A percentile compares a stretch with the other conserved stretches of the same genome.
Evolutionary conservation across 352 stramenopile genomes (phyloP).

Genomic region (Phytophthora citrophthora): DNA sequence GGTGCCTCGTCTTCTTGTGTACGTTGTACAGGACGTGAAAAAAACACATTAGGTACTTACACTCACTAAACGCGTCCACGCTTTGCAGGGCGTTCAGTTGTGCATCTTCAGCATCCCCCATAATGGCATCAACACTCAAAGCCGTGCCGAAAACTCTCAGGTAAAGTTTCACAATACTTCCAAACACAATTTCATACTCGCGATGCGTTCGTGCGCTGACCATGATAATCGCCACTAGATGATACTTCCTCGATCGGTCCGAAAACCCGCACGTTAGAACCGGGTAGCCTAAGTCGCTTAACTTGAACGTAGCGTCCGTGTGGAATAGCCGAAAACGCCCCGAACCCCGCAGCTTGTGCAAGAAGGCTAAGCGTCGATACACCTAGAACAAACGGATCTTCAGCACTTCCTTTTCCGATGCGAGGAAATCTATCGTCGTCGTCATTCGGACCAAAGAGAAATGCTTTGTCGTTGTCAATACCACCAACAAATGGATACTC

Average conservation of each 20-base stretch:
- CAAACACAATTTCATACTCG: slow-evolving; percentile 2
- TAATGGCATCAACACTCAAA: background rate
- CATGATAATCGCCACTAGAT: background rate
- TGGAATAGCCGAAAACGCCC: slow-evolving; percentile 3
- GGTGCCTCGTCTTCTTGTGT: background rate
- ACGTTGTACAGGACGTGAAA: slow-evolving; percentile 5
- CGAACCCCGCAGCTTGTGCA: background rate
- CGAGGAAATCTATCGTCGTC: background rate
- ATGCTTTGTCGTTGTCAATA: background rate
- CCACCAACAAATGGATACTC: background rate
- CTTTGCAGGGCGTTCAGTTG: background rate
- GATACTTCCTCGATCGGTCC: background rate
- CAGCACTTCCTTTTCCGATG: background rate
- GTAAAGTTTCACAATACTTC: background rate
- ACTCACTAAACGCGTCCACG: background rate
- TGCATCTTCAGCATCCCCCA: slow-evolving; percentile 1
- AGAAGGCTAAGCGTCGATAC: slow-evolving; percentile 1
- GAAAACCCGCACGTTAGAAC: slow-evolving; percentile 12
- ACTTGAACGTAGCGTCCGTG: background rate
- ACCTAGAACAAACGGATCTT: slow-evolving; percentile 2
- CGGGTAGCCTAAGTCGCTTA: background rate
- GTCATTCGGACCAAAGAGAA: background rate
- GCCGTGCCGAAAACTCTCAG: background rate
- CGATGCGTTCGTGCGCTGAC: slow-evolving; percentile 1
- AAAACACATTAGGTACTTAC: slow-evolving; percentile 1